Conservation (phyloP, 2,329 filamentous ascomycete species). For the Albifimbria verrucaria region DNA sequence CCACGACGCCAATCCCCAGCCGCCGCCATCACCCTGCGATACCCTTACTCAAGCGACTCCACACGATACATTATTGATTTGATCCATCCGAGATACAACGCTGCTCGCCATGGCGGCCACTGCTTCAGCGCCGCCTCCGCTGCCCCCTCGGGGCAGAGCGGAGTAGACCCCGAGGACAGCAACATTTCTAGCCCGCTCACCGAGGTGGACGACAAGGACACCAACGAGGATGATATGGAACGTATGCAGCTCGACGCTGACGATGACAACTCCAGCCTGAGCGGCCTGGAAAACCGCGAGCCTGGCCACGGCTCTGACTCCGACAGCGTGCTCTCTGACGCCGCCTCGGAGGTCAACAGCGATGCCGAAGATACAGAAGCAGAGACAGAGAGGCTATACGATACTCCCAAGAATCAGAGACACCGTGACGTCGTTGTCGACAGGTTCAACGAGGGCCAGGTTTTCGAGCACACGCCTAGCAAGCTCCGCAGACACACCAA, state of each 20-base stretch:
- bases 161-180: constrained; percentile 57
- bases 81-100: constrained; percentile 4
- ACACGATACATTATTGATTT: background rate
- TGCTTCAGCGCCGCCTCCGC: constrained; percentile 46
- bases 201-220: constrained; percentile 80
- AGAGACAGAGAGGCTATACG: constrained; percentile 88
- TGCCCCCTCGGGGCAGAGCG: constrained; percentile 34
- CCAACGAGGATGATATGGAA: constrained; percentile 65
- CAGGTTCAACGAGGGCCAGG: constrained; percentile 49
- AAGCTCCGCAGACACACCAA: constrained; percentile 60
- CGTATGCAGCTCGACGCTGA: constrained; percentile 44
- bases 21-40: too few relatives aligned
- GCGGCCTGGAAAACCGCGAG: constrained; percentile 20
- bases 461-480: constrained; percentile 68
- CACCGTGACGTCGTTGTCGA: constrained; percentile 60
- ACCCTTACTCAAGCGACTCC: too few relatives aligned
- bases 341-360: constrained; percentile 36
- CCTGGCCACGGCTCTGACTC: constrained; percentile 36
- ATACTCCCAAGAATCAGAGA: constrained; percentile 71
- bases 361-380: constrained; percentile 71
- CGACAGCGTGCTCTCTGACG: constrained; percentile 55
- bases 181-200: constrained; percentile 87
- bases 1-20: too few relatives aligned
- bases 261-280: constrained; percentile 25
- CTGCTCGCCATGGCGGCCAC: constrained; percentile 48